Evolutionary conservation across 441 rosid species (phyloP), one percentile per base, ranked within the genome.

Genomic region (Melastoma candidum): DNA sequence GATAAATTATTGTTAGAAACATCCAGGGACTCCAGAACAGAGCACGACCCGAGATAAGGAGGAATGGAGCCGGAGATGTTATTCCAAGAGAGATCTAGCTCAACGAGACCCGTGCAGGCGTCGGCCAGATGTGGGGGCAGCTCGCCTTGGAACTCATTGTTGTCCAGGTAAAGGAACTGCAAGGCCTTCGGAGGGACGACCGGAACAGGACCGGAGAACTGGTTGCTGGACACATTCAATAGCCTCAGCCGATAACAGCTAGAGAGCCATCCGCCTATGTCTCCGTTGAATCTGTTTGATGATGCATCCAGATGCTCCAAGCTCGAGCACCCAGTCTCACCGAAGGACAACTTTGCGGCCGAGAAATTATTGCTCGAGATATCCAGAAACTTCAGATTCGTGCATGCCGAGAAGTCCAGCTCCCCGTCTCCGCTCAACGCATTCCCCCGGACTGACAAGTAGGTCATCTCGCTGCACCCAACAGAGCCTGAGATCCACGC

Each of bases 291-390:
- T 56, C 75, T 72, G 69, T 90, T 90, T 13, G 70, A 71, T 43
- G 96, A 90, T 61, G 85, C 72, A 49, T 90, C 96, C 4, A 90
- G 84, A 71, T 81, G 65, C 59, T 77, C 78, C 58, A 90, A 59
- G 54, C 76, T 65, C 11, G 32, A 72, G 64, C 98, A 90, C 36
- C 36, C 36, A 7, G 36, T 3, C 11, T 71, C 80, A 14, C 93
- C 85, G 13, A 90, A 71, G 11, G 75, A 69, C 11, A 95, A 88
- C 29, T 73, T 29, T 49, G 52, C 51, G 2, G 53, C 43, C 11
- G 90, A 75, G 73, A 90, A 78, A 75, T 85, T 87, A 75, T 87
- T 90, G 0, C 73, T 61, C 1, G 96, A 85, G 44, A 87, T 53
- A 59, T 90, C 96, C 49, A 90, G 71, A 65, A 70, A 68, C 75